Base-by-base conservation (phyloP, 176 grass and related monocot genomes). In the Zea luxurians region DNA sequence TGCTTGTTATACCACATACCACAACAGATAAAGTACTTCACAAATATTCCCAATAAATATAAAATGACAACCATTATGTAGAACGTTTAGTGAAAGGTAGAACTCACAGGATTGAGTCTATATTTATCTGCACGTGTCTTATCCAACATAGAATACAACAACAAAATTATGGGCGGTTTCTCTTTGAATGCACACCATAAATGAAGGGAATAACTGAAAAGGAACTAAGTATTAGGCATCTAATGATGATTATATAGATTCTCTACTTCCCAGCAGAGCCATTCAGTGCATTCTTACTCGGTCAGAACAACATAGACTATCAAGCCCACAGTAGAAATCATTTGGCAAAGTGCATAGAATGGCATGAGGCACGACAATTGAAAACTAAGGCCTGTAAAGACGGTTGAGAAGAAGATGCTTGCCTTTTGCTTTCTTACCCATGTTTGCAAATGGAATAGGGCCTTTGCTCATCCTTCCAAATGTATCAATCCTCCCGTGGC, bases 371-470 rank as follows among this genome's bases (percentile, higher is more conserved):
- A 43, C 1, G 9, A 2, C 10, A 0, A 17, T 5, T 73, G 70
- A 40, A 65, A 78, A 59, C 20, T 41, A 73, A 13, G 16, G 5
- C 10, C 40, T 34, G 5, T 3, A 49, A 61, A 61, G 1, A 38
- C 6, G 10, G 70, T n/a, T 20, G 4, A 62, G 66, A 64, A n/a
- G 44, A 64, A 46, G 74, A 6, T 17, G 7, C 62, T 66, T 84
- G 58, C 93, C 93, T 87, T 67, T 97, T 61, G 88, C 86, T 81
- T 40, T 80, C 88, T 89, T 97, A 60, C 90, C 93, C 12, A 93
- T 85, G 55, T 86, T 83, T n/a, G 18, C 37, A 58, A 97, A 97
- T 0, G 83, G 90, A 68, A 38, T 54, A 36, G 93, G 90, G 37
- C 90, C 93, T 74, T 89, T 80, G 65, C 65, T 86, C 93, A 97